Percentiles rank a stretch among this genome's conserved stretches.
These are phyloP conservation scores for Acorus calamus DNA, from an alignment of 106 monocot species.

Conservation along the genomic window DNA sequence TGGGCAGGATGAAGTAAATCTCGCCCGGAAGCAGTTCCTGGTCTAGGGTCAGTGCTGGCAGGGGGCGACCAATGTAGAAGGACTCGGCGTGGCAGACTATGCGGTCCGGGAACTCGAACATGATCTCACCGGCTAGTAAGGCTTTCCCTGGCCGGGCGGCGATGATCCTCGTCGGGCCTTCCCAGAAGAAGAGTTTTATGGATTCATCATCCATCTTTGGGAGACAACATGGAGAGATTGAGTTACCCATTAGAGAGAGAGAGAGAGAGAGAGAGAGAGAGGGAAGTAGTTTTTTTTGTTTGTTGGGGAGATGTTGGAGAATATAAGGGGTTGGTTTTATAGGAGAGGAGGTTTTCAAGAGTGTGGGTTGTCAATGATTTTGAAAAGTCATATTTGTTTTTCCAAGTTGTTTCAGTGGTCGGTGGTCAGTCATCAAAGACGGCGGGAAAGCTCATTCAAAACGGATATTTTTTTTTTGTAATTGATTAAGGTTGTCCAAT, in stretches of 20 bases:
- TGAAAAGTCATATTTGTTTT: too few species aligned
- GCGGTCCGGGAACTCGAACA: conserved; percentile 34
- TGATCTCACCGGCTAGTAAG: conserved; percentile 31
- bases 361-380: too few species aligned
- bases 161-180: conserved; percentile 30
- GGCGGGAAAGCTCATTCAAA: too few species aligned
- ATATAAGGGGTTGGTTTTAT: too few species aligned
- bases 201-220: background rate
- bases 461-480: too few species aligned
- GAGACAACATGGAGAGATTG: conserved; percentile 13
- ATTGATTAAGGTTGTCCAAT: too few species aligned
- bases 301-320: too few species aligned
- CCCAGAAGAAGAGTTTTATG: conserved; percentile 45
- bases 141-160: background rate
- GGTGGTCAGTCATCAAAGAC: too few species aligned
- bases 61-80: conserved; percentile 62
- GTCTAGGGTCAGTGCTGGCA: conserved; percentile 33
- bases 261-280: background rate
- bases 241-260: conserved; percentile 20
- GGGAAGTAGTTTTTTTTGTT: background rate
- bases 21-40: conserved; percentile 42
- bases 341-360: too few species aligned
- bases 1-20: conserved; percentile 65
- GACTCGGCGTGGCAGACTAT: conserved; percentile 58
- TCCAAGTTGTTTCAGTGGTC: too few species aligned